Evolutionary conservation across 306 rosid species (phyloP).

Genomic region (Sphenostylis stenocarpa): DNA sequence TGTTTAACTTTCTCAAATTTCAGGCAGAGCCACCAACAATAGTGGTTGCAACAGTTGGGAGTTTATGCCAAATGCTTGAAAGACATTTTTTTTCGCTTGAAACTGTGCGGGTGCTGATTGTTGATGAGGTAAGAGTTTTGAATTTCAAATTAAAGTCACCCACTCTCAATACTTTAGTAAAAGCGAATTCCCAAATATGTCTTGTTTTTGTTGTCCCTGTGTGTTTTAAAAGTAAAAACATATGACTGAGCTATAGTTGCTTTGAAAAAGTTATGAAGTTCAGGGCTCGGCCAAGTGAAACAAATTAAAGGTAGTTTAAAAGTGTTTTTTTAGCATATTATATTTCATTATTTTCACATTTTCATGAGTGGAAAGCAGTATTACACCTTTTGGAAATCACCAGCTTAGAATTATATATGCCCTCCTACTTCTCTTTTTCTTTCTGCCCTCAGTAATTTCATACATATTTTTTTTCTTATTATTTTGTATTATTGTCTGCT

Average conservation of each 20-base stretch:
- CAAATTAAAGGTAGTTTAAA: neutral
- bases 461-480: neutral
- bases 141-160: slow-evolving; percentile 10
- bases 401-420: slow-evolving; percentile 12
- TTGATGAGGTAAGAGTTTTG: slow-evolving; percentile 75
- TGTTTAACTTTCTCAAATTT: slow-evolving; percentile 35
- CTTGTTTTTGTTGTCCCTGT: neutral
- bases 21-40: slow-evolving; percentile 92
- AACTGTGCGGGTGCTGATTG: slow-evolving; percentile 68
- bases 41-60: slow-evolving; percentile 80
- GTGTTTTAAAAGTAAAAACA: neutral
- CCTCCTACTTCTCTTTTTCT: neutral
- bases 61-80: slow-evolving; percentile 89
- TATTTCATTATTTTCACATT: slow-evolving; percentile 16
- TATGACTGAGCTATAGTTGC: slow-evolving; percentile 18
- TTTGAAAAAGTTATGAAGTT: slow-evolving; percentile 3
- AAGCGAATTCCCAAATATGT: slow-evolving; percentile 12
- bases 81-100: slow-evolving; percentile 60
- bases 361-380: neutral
- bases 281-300: neutral
- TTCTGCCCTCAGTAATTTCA: slow-evolving; percentile 18
- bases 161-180: neutral
- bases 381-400: slow-evolving; percentile 2
- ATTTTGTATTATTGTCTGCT: slow-evolving; percentile 19
- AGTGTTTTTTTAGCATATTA: neutral